Percentiles rank a stretch among this genome's conserved stretches.
Evolutionary conservation across 202 grass and related monocot species (phyloP).

Genomic region (Zoysia matrella): DNA sequence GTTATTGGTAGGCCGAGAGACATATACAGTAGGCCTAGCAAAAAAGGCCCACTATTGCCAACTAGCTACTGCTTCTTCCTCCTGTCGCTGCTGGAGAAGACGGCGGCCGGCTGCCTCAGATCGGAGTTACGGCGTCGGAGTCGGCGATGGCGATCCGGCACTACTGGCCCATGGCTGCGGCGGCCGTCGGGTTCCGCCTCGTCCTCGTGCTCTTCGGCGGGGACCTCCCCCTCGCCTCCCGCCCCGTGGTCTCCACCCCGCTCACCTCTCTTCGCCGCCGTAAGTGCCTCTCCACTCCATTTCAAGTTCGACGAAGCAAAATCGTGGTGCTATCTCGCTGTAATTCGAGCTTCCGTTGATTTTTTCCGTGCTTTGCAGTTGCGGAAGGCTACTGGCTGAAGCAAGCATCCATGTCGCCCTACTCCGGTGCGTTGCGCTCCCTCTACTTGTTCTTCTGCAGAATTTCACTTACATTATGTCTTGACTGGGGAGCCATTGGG

Average conservation of each 20-base stretch:
- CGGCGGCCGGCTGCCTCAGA: conserved; percentile 3
- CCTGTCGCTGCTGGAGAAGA: neutral
- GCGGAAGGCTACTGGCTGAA: no score
- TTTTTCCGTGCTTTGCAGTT: neutral
- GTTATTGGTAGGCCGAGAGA: neutral
- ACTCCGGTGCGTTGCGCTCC: conserved; percentile 60
- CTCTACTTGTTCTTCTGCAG: neutral
- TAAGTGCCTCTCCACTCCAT: conserved; percentile 45
- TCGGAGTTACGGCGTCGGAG: conserved; percentile 27
- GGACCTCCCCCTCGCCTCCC: conserved; percentile 83
- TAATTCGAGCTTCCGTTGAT: neutral
- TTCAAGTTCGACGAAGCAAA: neutral
- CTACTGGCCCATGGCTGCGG: conserved; percentile 65
- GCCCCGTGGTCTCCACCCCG: conserved; percentile 90
- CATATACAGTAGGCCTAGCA: neutral
- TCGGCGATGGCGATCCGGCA: conserved; percentile 52
- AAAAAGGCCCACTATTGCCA: neutral
- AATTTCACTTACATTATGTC: conserved; percentile 1
- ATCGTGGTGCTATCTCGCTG: neutral
- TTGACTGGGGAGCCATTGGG: neutral
- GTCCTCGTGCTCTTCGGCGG: conserved; percentile 70
- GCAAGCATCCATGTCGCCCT: conserved; percentile 59
- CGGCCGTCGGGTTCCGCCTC: conserved; percentile 79
- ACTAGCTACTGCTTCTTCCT: neutral
- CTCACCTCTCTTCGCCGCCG: conserved; percentile 86